Evolutionary conservation across 306 rosid species (phyloP).

Genomic region (Oemleria cerasiformis): DNA sequence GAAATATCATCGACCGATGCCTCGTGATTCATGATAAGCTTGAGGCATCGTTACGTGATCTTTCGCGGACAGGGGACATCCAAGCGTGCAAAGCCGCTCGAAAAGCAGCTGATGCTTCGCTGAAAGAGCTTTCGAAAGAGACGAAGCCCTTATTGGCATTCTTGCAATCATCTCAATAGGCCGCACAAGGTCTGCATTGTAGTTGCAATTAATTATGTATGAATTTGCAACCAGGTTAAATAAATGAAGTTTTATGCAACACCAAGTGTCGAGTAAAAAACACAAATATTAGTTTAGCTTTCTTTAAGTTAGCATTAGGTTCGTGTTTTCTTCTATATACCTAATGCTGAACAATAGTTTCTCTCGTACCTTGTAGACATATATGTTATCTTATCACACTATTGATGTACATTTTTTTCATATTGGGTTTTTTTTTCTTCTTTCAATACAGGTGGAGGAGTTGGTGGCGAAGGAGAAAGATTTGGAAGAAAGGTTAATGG

Average conservation of each 20-base stretch:
- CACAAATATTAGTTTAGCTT: background rate
- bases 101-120: conserved; percentile 70
- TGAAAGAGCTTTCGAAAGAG: conserved; percentile 89
- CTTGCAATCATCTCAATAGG: conserved; percentile 83
- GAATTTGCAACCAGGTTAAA: background rate
- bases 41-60: conserved; percentile 83
- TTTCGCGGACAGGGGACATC: conserved; percentile 81
- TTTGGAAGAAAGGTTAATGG: conserved; percentile 76
- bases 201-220: background rate
- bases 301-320: background rate
- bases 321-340: background rate
- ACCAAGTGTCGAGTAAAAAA: background rate
- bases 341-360: too few relatives aligned
- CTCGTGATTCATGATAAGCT: conserved; percentile 65
- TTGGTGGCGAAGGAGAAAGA: conserved; percentile 78
- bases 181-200: conserved; percentile 54
- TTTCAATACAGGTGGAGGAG: conserved; percentile 70
- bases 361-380: too few relatives aligned
- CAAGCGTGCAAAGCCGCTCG: conserved; percentile 91
- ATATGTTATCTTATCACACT: background rate
- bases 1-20: conserved; percentile 58
- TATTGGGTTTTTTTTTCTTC: conserved; percentile 12
- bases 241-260: background rate
- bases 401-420: background rate
- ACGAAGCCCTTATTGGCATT: conserved; percentile 58